These are phyloP conservation scores for Nicotiana paniculata DNA, from an alignment of 257 asterid genomes.

Conservation along the genomic window DNA sequence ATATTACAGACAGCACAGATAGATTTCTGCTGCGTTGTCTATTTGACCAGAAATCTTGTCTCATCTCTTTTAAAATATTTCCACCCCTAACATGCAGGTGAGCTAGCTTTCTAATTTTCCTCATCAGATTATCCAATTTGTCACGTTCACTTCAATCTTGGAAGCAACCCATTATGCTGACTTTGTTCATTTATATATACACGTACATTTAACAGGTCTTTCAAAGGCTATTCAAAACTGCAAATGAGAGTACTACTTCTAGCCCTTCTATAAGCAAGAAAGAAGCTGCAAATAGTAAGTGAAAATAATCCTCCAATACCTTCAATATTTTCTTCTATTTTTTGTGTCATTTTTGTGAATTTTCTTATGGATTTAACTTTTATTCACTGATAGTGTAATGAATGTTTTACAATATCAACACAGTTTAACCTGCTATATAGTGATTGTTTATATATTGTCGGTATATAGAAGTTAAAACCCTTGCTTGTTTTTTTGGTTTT, in stretches of 20 bases:
- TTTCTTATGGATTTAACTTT: neutral
- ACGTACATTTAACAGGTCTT: conserved; percentile 33
- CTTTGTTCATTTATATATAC: conserved; percentile 17
- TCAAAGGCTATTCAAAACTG: conserved; percentile 39
- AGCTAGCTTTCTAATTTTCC: conserved; percentile 29
- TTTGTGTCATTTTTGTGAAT: neutral
- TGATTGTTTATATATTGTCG: neutral
- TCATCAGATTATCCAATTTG: conserved; percentile 2
- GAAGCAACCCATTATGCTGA: neutral
- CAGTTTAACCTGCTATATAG: too few relatives aligned
- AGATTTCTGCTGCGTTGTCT: conserved; percentile 49
- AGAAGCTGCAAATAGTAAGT: neutral
- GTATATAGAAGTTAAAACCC: neutral
- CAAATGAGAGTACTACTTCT: conserved; percentile 19
- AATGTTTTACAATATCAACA: too few relatives aligned
- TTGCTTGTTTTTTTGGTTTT: neutral
- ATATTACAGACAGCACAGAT: conserved; percentile 46
- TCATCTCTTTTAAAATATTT: conserved; percentile 14
- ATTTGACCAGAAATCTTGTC: conserved; percentile 45
- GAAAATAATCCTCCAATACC: neutral
- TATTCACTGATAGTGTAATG: neutral
- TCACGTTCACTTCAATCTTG: neutral
- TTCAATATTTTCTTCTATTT: neutral
- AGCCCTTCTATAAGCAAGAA: conserved; percentile 11
- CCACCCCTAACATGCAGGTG: conserved; percentile 62